Percentiles rank a stretch among this genome's conserved stretches.
These are phyloP conservation scores for Botryotinia globosa DNA, from an alignment of 2,329 filamentous ascomycete genomes.

Conservation along the genomic window DNA sequence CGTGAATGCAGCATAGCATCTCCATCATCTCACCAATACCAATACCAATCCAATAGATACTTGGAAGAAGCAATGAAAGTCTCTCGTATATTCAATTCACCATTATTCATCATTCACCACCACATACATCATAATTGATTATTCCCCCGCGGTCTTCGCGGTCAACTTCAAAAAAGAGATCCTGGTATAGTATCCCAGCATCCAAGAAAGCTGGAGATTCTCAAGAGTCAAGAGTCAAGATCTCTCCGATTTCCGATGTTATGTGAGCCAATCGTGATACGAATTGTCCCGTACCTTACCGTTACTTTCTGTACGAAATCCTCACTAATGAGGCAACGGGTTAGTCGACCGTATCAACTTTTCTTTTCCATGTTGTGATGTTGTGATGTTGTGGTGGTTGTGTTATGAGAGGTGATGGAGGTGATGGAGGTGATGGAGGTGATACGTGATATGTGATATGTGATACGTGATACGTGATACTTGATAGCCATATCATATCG, in stretches of 20 bases:
- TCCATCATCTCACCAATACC: background rate
- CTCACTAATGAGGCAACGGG: background rate
- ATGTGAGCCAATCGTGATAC: background rate
- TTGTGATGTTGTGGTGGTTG: too few relatives aligned
- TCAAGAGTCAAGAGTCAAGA: too few relatives aligned
- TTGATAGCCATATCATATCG: background rate
- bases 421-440: too few relatives aligned
- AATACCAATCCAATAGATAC: background rate
- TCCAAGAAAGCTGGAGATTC: slow-evolving; percentile 9
- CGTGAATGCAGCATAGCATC: background rate
- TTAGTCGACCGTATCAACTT: background rate
- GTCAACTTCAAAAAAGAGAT: slow-evolving; percentile 20
- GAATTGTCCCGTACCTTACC: background rate
- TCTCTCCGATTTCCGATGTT: background rate
- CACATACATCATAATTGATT: too few relatives aligned
- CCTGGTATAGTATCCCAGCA: background rate
- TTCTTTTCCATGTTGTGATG: background rate
- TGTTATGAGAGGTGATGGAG: background rate
- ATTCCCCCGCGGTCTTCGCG: slow-evolving; percentile 20
- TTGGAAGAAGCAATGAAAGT: background rate
- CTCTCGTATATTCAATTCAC: background rate
- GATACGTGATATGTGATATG: background rate
- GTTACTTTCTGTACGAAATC: slow-evolving; percentile 9
- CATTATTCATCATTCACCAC: background rate
- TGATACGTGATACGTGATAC: background rate